Percentiles rank a stretch among this genome's conserved stretches.
Evolutionary conservation across 305 asterid species (phyloP).

Genomic region (Fraxinus baroniana): DNA sequence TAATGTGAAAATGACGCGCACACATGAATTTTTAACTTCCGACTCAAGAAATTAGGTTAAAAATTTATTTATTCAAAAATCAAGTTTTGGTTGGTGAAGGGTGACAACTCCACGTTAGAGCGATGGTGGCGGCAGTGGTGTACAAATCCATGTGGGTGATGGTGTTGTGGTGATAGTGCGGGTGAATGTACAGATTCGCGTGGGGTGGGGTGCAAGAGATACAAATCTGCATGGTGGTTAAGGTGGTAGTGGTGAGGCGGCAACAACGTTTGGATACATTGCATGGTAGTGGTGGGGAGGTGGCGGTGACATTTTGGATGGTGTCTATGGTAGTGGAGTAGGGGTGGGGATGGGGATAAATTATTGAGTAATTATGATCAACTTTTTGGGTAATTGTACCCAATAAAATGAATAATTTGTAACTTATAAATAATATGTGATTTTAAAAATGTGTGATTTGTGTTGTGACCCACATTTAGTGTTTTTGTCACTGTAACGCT

Average conservation of each 20-base stretch:
- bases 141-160: too few species aligned
- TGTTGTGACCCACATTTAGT: too few species aligned
- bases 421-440: too few species aligned
- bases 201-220: too few species aligned
- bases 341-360: neutral
- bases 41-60: neutral
- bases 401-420: too few species aligned
- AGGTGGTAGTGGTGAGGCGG: neutral
- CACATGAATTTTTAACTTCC: neutral
- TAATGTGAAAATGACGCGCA: neutral
- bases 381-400: neutral
- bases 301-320: neutral
- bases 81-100: neutral
- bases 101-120: too few species aligned
- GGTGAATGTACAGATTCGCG: too few species aligned
- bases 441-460: too few species aligned
- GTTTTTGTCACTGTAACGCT: neutral
- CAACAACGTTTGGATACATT: neutral
- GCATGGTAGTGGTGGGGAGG: neutral
- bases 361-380: neutral
- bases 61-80: too few species aligned
- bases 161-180: too few species aligned
- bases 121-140: too few species aligned
- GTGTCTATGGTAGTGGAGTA: neutral
- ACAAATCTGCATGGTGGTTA: neutral